These are phyloP conservation scores for Colletotrichum endophyticum DNA, from an alignment of 2,329 filamentous ascomycete species.

Conservation along the genomic window DNA sequence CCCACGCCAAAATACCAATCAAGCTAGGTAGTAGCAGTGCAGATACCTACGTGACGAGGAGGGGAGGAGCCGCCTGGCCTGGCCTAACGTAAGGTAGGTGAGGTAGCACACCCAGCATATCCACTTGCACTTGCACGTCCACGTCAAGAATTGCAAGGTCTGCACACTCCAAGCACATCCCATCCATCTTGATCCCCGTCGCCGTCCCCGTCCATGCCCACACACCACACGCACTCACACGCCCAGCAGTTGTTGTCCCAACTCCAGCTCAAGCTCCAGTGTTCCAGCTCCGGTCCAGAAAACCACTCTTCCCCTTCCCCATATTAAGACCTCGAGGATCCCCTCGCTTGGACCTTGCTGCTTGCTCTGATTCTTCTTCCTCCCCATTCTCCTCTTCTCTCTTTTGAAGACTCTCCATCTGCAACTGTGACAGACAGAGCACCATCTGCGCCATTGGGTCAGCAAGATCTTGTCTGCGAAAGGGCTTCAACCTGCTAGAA, in stretches of 20 bases:
- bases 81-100: background rate
- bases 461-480: background rate
- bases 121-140: background rate
- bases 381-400: background rate
- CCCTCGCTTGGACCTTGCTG: constrained; percentile 8
- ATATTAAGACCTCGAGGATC: constrained; percentile 21
- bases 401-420: background rate
- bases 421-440: background rate
- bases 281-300: constrained; percentile 1
- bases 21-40: background rate
- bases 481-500: background rate
- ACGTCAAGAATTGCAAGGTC: background rate
- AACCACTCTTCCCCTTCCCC: constrained; percentile 7
- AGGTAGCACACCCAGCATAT: constrained; percentile 8
- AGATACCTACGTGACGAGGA: background rate
- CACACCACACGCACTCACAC: background rate
- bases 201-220: background rate
- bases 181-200: background rate
- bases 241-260: background rate
- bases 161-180: background rate
- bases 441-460: background rate
- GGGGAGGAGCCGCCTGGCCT: constrained; percentile 1
- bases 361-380: background rate
- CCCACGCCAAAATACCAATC: background rate
- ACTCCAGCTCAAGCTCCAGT: background rate